A percentile compares a stretch with the other conserved stretches of the same genome.
phyloP scores from a whole-genome alignment of 1,284 basidiomycete genomes.

The Inonotus hispidus region DNA sequence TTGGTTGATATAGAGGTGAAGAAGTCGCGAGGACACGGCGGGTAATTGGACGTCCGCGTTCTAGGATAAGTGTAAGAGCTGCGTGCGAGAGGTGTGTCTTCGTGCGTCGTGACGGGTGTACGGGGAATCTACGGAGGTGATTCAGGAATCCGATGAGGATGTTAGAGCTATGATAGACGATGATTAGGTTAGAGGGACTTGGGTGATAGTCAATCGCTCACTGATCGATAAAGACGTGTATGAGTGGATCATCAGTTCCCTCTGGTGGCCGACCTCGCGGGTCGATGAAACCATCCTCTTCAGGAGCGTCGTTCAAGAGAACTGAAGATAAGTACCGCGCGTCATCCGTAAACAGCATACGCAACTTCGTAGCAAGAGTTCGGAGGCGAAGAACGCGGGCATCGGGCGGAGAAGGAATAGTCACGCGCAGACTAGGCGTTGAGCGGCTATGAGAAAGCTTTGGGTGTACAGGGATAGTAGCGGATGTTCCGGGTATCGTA shows the following conservation, averaged over 20 bases:
- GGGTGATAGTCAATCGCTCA: slow-evolving; percentile 31
- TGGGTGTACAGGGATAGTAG: slow-evolving; percentile 11
- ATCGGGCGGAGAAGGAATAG: slow-evolving; percentile 26
- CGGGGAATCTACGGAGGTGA: slow-evolving; percentile 51
- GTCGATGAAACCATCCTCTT: slow-evolving; percentile 29
- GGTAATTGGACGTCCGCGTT: slow-evolving; percentile 64
- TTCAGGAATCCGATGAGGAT: slow-evolving; percentile 74
- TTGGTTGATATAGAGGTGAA: slow-evolving; percentile 77
- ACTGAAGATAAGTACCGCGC: slow-evolving; percentile 37
- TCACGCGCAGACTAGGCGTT: slow-evolving; percentile 15
- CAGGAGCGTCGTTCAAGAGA: slow-evolving; percentile 17
- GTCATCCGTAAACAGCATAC: slow-evolving; percentile 26
- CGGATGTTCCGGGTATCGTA: slow-evolving; percentile 9
- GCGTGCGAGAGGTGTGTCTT: slow-evolving; percentile 58
- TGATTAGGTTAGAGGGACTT: slow-evolving; percentile 7
- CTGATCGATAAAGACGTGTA: slow-evolving; percentile 88
- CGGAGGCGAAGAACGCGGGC: slow-evolving; percentile 34
- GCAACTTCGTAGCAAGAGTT: slow-evolving; percentile 26
- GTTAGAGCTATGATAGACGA: slow-evolving; percentile 55
- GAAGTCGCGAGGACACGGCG: slow-evolving; percentile 74
- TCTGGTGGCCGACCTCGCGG: slow-evolving; percentile 44
- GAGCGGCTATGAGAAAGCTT: slow-evolving; percentile 18
- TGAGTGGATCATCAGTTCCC: slow-evolving; percentile 46
- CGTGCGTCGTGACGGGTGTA: slow-evolving; percentile 27
- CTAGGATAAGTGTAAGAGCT: slow-evolving; percentile 63